Base-by-base conservation (phyloP, 805 yeast species). In the Maudiozyma turicensis region DNA sequence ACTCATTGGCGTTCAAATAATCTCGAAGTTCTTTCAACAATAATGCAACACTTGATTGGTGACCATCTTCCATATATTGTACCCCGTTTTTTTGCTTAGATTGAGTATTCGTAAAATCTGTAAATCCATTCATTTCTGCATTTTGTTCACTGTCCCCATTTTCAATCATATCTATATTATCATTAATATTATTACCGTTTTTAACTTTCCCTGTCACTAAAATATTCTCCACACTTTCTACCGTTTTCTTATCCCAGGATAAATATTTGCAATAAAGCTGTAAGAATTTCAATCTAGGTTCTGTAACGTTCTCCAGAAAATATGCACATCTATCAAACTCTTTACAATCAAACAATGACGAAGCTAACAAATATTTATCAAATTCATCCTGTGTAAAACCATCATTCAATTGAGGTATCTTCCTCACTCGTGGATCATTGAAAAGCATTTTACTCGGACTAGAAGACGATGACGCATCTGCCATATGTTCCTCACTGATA, bases 261-360 rank as follows among this genome's bases (percentile, higher is more conserved):
- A 91, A 68, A 59, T 77, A 83, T 57, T 75, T 70, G 10, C 95
- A 71, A 61, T 90, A 91, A 9, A 86, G 67, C 44, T 79, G 69
- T 35, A 89, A 64, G 59, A 90, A 93, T 33, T 57, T 58, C n/a
- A 64, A 50, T 20, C 74, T 72, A 0, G 81, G 71, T 46, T 80
- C 72, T 20, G 57, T 61, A 46, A 82, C 78, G 13, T 72, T 72
- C 48, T 72, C 72, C 50, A 93, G 68, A 11, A 73, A 73, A 55
- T 72, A 70, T 5, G 84, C 79, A 49, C 90, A 85, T 30, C 98
- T 68, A 50, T 83, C 91, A 61, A 82, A 91, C 65, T 93, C 98
- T 57, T 84, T 82, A 59, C 87, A 80, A 58, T 80, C 84, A 70
- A 91, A 87, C 60, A 85, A 82, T 0, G 85, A 64, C 48, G 80